A percentile compares a stretch with the other conserved stretches of the same genome.
These are phyloP conservation scores for Candida piceae DNA, from an alignment of 805 yeast species.

Conservation along the genomic window DNA sequence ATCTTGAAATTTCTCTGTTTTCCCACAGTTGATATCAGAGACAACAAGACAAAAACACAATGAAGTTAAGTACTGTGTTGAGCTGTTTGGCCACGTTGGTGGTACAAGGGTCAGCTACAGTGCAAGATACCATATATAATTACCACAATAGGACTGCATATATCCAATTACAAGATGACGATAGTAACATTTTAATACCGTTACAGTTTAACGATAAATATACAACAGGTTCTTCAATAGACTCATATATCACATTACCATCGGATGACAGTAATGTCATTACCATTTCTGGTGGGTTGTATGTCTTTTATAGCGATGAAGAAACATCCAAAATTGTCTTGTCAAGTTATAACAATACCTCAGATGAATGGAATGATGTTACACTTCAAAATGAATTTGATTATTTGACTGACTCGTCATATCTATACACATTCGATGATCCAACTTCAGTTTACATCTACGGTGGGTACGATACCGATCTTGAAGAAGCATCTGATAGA, in stretches of 20 bases:
- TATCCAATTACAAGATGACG: conserved; percentile 17
- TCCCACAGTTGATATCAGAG: too few relatives aligned
- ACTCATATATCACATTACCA: conserved; percentile 18
- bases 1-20: too few relatives aligned
- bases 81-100: too few relatives aligned
- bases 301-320: conserved; percentile 19
- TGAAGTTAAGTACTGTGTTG: too few relatives aligned
- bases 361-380: conserved; percentile 20
- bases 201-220: conserved; percentile 24
- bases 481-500: conserved; percentile 33
- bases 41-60: too few relatives aligned
- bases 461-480: conserved; percentile 40
- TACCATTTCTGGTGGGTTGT: conserved; percentile 13
- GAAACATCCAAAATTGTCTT: conserved; percentile 5
- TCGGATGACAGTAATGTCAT: conserved; percentile 18
- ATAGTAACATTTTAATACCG: conserved; percentile 16
- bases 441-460: conserved; percentile 43
- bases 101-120: too few relatives aligned
- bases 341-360: conserved; percentile 12
- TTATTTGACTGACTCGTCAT: conserved; percentile 31
- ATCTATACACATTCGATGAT: conserved; percentile 37
- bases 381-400: conserved; percentile 10
- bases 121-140: conserved; percentile 28
- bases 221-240: conserved; percentile 15
- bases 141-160: conserved; percentile 28